Base-by-base conservation (phyloP, 129 eudicot genomes). In the Pseudognaphalium luteoalbum region DNA sequence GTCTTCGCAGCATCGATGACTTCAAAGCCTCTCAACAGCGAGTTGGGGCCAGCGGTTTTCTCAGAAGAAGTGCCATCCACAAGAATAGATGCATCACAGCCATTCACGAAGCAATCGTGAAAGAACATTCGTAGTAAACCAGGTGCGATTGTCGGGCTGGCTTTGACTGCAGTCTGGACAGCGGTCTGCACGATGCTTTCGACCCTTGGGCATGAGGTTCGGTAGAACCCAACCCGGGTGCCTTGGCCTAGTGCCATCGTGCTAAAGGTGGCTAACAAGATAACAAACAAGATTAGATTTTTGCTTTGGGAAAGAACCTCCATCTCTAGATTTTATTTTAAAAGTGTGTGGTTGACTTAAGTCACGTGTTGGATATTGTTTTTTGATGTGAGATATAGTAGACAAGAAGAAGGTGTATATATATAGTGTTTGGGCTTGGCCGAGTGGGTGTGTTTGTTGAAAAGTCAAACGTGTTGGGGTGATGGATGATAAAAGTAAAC, bases 11-110 rank as follows among this genome's bases (percentile, higher is more conserved):
- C 95, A 50, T 90, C 88, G 6, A 93, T 86, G 52, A 88, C 90
- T 76, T 88, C 92, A 54, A 76, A 93, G 15, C 98, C 98, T 78
- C 96, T 83, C 60, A 90, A 75, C 30, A 81, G 65, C 0, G 59
- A 66, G 60, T 93, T 90, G 0, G 90, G 84, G 2, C 54, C 80
- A 2, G 92, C 95, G 0, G 84, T 76, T 81, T 84, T 93, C 84
- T 93, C 98, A 3, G 89, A 77, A 12, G 67, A 21, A 2, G 83
- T 8, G 2, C 96, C 98, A 2, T 86, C 85, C 0, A 92, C 50
- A 14, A 92, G 81, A 28, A 93, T 83, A 1, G 98, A 93, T 29
- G 87, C 98, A 44, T 93, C 98, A 12, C 98, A 93, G 12, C 98
- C 98, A 7, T 85, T 73, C 3, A 91, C 93, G 56, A 91, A 91